Conservation (phyloP, 1,139 yeast species). For the Nematodospora anomalae region DNA sequence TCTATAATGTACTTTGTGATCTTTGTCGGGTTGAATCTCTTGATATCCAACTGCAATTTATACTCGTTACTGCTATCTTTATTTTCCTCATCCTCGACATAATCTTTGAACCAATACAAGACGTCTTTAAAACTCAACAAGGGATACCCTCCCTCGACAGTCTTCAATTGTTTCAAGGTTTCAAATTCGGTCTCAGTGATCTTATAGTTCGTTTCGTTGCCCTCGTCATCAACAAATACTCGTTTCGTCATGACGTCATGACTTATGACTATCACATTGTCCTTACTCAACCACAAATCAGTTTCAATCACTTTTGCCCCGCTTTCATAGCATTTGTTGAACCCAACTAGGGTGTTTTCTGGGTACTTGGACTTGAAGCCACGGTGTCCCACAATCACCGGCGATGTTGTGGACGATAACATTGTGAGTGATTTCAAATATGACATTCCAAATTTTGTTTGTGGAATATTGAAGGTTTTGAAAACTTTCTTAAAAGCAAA, state of each 20-base stretch:
- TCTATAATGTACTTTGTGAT: slow-evolving; percentile 54
- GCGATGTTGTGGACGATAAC: slow-evolving; percentile 16
- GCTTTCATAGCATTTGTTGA: slow-evolving; percentile 63
- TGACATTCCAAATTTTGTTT: not conserved
- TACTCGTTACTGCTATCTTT: slow-evolving; percentile 16
- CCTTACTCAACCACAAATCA: slow-evolving; percentile 77
- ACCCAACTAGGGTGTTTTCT: slow-evolving; percentile 78
- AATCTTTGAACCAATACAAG: slow-evolving; percentile 55
- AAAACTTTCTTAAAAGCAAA: too few species aligned
- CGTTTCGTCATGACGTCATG: slow-evolving; percentile 68
- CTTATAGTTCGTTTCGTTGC: slow-evolving; percentile 37
- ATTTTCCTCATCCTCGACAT: slow-evolving; percentile 27
- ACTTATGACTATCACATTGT: slow-evolving; percentile 70
- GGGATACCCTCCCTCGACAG: slow-evolving; percentile 54
- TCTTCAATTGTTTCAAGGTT: slow-evolving; percentile 49
- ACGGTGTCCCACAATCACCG: slow-evolving; percentile 45
- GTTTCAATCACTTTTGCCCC: slow-evolving; percentile 80
- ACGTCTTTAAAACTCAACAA: slow-evolving; percentile 64
- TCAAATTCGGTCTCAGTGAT: slow-evolving; percentile 43
- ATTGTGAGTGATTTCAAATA: not conserved
- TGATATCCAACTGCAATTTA: slow-evolving; percentile 78
- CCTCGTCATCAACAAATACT: slow-evolving; percentile 53
- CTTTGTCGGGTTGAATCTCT: slow-evolving; percentile 63
- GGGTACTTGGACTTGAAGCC: slow-evolving; percentile 64
- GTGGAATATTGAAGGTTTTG: too few species aligned